Conservation (phyloP, 2,329 filamentous ascomycete genomes). For the Aspergillus sp. region DNA sequence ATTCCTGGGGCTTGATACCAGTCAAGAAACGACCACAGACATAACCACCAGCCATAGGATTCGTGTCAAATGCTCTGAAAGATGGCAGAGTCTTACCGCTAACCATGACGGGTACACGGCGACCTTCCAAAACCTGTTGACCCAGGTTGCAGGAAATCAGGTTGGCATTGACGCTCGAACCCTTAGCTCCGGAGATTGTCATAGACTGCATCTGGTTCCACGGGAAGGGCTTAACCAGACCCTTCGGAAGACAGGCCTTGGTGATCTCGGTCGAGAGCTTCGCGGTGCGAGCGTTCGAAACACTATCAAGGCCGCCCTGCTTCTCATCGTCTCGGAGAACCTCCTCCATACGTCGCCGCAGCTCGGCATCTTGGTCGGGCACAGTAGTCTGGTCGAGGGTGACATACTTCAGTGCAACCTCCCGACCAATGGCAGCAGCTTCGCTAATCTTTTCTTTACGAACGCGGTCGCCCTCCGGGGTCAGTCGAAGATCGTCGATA, state of each 20-base stretch:
- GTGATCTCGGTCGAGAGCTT: constrained; percentile 78
- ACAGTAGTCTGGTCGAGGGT: constrained; percentile 69
- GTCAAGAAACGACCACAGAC: constrained; percentile 97
- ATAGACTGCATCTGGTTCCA: constrained; percentile 99
- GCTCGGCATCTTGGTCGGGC: constrained; percentile 66
- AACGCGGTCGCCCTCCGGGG: constrained; percentile 71
- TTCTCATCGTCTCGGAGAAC: constrained; percentile 89
- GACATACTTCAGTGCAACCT: constrained; percentile 85
- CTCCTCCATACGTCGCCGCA: constrained; percentile 79
- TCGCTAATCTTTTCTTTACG: constrained; percentile 69
- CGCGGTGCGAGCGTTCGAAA: constrained; percentile 73
- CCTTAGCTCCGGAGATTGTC: constrained; percentile 96
- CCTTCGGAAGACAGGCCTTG: constrained; percentile 73
- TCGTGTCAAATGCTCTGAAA: constrained; percentile 88
- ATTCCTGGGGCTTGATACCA: constrained; percentile 94
- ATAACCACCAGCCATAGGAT: constrained; percentile 87
- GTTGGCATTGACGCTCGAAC: constrained; percentile 88
- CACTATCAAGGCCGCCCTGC: constrained; percentile 82
- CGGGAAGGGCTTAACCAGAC: constrained; percentile 88
- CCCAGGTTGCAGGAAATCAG: constrained; percentile 97
- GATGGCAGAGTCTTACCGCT: constrained; percentile 95
- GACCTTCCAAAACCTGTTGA: constrained; percentile 92
- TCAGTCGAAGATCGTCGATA: constrained; percentile 91
- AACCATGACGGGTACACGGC: constrained; percentile 94
- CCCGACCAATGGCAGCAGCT: constrained; percentile 70